Conservation (phyloP, 2,329 filamentous ascomycete genomes). For the Fusarium buharicum region DNA sequence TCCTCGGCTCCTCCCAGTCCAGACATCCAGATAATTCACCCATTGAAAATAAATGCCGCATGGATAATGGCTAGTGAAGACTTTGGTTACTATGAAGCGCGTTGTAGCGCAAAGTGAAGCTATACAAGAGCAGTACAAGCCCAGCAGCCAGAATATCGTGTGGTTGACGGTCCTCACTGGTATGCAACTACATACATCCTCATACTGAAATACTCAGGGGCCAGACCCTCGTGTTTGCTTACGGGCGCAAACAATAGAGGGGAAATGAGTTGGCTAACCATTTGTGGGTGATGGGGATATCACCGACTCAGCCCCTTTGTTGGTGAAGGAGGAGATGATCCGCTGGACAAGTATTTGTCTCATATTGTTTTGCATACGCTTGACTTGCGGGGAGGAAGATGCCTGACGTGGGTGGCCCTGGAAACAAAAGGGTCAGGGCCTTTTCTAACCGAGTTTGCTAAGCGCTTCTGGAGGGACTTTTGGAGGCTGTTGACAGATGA, state of each 20-base stretch:
- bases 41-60: slow-evolving; percentile 32
- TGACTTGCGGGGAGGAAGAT: slow-evolving; percentile 6
- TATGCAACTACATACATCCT: slow-evolving; percentile 30
- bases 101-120: slow-evolving; percentile 30
- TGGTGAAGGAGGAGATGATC: not conserved
- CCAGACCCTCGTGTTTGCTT: slow-evolving; percentile 8
- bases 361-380: slow-evolving; percentile 22
- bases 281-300: slow-evolving; percentile 16
- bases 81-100: slow-evolving; percentile 11
- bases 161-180: slow-evolving; percentile 27
- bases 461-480: slow-evolving; percentile 26
- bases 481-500: not conserved
- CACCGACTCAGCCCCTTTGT: slow-evolving; percentile 26
- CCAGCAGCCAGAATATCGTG: slow-evolving; percentile 29
- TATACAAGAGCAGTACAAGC: slow-evolving; percentile 36
- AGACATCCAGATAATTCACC: slow-evolving; percentile 10
- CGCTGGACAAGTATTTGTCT: slow-evolving; percentile 25
- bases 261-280: slow-evolving; percentile 33
- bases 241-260: slow-evolving; percentile 18
- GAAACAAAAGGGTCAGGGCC: slow-evolving; percentile 5
- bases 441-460: slow-evolving; percentile 29
- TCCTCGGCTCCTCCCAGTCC: slow-evolving; percentile 11
- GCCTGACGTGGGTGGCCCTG: slow-evolving; percentile 16
- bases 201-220: slow-evolving; percentile 5
- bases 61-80: not conserved